Percentiles rank a stretch among this genome's conserved stretches.
Evolutionary conservation across 2,329 filamentous ascomycete genomes (phyloP).

Genomic region (Colletotrichum sp.): DNA sequence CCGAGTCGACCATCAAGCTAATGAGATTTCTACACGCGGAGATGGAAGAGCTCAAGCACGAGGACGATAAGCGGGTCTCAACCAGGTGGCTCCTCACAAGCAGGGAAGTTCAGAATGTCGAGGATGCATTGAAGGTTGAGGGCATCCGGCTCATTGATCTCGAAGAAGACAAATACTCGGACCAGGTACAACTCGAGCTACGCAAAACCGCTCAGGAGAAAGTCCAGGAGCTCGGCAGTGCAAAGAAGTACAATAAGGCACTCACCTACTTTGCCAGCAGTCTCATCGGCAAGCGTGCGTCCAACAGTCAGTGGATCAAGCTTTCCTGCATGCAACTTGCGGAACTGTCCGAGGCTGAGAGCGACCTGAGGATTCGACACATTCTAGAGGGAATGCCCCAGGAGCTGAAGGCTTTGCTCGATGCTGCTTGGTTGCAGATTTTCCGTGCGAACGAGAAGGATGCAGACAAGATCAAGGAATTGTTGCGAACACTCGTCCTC

Average conservation of each 20-base stretch:
- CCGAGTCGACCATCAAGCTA: slow-evolving; percentile 34
- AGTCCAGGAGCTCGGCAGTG: slow-evolving; percentile 33
- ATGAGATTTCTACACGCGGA: slow-evolving; percentile 36
- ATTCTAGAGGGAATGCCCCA: slow-evolving; percentile 44
- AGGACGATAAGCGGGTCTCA: slow-evolving; percentile 24
- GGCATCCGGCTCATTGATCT: slow-evolving; percentile 38
- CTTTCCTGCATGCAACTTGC: slow-evolving; percentile 45
- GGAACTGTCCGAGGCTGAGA: slow-evolving; percentile 39
- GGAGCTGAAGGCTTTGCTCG: slow-evolving; percentile 39
- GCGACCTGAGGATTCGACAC: slow-evolving; percentile 42
- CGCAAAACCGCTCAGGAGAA: slow-evolving; percentile 40
- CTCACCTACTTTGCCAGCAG: slow-evolving; percentile 46
- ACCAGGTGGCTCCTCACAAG: slow-evolving; percentile 47
- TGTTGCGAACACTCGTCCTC: slow-evolving; percentile 44
- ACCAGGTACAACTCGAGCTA: slow-evolving; percentile 39
- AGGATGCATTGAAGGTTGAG: slow-evolving; percentile 31
- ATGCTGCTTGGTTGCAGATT: slow-evolving; percentile 40
- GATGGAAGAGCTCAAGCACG: slow-evolving; percentile 25
- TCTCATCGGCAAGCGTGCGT: slow-evolving; percentile 44
- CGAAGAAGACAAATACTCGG: slow-evolving; percentile 40
- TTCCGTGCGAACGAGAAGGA: slow-evolving; percentile 35
- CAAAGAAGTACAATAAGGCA: slow-evolving; percentile 46
- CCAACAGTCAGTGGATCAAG: slow-evolving; percentile 49
- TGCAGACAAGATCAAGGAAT: slow-evolving; percentile 44
- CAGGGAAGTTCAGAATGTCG: slow-evolving; percentile 29